A percentile compares a stretch with the other conserved stretches of the same genome.
These are phyloP conservation scores for Chlamydomonas incerta DNA, from an alignment of 139 green algal genomes.

Conservation along the genomic window DNA sequence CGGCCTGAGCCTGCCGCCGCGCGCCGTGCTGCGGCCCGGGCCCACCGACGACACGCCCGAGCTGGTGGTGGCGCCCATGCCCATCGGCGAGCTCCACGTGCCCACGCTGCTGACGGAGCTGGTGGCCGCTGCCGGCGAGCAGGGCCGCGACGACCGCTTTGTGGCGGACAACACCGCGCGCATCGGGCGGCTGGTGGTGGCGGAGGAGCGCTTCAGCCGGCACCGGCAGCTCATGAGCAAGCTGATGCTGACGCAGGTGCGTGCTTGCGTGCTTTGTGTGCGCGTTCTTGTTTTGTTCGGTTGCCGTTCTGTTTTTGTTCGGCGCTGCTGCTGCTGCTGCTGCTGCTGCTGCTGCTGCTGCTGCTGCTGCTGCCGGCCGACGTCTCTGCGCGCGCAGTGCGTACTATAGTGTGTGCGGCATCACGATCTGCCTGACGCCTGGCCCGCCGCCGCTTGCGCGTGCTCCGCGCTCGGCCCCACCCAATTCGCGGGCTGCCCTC, in stretches of 20 bases:
- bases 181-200: background rate
- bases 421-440: too few species aligned
- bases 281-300: too few species aligned
- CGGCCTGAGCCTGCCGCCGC: background rate
- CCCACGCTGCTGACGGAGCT: background rate
- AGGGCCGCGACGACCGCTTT: conserved; percentile 3
- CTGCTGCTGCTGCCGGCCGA: too few species aligned
- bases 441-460: too few species aligned
- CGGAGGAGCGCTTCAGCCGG: conserved; percentile 3
- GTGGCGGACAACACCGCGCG: conserved; percentile 1
- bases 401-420: too few species aligned
- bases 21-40: background rate
- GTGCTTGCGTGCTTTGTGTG: background rate
- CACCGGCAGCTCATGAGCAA: conserved; percentile 33
- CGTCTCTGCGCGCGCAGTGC: too few species aligned
- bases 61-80: conserved; percentile 15
- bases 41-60: conserved; percentile 12
- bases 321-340: too few species aligned
- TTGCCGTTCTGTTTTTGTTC: too few species aligned
- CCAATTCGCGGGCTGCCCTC: background rate
- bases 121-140: background rate
- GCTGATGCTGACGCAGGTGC: conserved; percentile 39
- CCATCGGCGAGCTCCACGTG: background rate
- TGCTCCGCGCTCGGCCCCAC: background rate
- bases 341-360: background rate